These are phyloP conservation scores for Berkeleyomyces basicola DNA, from an alignment of 2,329 filamentous ascomycete genomes.

Conservation along the genomic window DNA sequence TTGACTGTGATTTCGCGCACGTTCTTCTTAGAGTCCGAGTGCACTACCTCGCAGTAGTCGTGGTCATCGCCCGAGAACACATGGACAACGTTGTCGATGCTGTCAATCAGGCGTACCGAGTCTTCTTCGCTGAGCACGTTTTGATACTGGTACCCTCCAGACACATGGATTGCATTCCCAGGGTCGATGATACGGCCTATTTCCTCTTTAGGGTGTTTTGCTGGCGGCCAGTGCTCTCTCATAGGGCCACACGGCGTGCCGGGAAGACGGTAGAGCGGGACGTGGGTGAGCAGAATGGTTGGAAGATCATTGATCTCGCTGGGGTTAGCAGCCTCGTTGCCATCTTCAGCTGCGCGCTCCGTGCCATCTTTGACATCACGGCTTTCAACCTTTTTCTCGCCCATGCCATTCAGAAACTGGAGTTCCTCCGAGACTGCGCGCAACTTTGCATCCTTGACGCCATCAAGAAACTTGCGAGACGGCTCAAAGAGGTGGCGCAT, in stretches of 20 bases:
- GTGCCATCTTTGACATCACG: constrained; percentile 18
- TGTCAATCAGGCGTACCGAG: constrained; percentile 57
- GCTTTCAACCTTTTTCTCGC: constrained; percentile 32
- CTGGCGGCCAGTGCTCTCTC: constrained; percentile 69
- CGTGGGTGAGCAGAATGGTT: constrained; percentile 77
- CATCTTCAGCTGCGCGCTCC: not conserved
- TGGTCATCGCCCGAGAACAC: constrained; percentile 95
- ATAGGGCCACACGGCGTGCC: constrained; percentile 77
- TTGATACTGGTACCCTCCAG: constrained; percentile 84
- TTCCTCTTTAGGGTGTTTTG: constrained; percentile 29
- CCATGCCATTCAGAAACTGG: constrained; percentile 37
- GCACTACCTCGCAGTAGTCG: constrained; percentile 85
- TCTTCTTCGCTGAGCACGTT: constrained; percentile 72
- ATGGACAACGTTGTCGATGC: constrained; percentile 64
- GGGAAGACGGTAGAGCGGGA: constrained; percentile 68
- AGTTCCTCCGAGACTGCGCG: constrained; percentile 55
- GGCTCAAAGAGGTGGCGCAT: constrained; percentile 55
- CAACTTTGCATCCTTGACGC: constrained; percentile 46
- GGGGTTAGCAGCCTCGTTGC: constrained; percentile 17
- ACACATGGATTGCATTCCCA: constrained; percentile 61
- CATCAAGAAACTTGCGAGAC: constrained; percentile 56
- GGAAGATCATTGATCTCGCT: constrained; percentile 51
- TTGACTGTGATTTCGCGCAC: constrained; percentile 86
- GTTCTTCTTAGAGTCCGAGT: constrained; percentile 49
- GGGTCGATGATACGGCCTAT: constrained; percentile 32